Evolutionary conservation across 1,284 basidiomycete genomes (phyloP), one percentile per base, ranked within the genome.

Genomic region (Cystobasidium pallidum): DNA sequence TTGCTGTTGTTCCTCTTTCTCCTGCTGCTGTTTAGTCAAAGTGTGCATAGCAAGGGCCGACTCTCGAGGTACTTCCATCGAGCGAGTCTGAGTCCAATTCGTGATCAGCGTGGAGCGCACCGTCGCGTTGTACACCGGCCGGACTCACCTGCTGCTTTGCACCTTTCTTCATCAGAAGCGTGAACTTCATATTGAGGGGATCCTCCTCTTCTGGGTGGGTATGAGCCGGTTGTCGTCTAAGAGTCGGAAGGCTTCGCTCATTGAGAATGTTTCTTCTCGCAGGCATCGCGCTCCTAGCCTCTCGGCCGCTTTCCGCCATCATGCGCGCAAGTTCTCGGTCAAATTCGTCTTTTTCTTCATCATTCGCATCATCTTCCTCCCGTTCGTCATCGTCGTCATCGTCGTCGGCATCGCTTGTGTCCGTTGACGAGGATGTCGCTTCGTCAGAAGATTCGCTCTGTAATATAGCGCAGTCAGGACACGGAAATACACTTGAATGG

Each of bases 281-380:
- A 26, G 75, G 73, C 2, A 75, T 90, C 24, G 92, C 87, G 77
- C 90, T 91, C 71, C 91, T 83, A n/a, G 89, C 85, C 78, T 94
- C 88, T 11, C 88, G 85, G 49, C 91, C 90, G 7, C 86, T 90
- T 77, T 95, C 92, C 0, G 90, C 91, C 58, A 96, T 88, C 84
- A 99, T 89, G 82, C 92, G 95, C 0, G 95, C 93, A 30, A 99
- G 86, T 80, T 99, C 96, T 79, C 93, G 92, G 11, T 88, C 91
- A 78, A 99, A 98, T 54, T 95, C 95, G 6, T 89, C 90, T 59
- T 95, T 91, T 34, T 91, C 94, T 78, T 95, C 78, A 34, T 74
- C 19, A 72, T 51, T 28, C 49, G 28, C 30, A 24, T 71, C 68
- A n/a, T 71, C 68, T 19, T 45, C 59, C 4, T 89, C 49, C 21